These are phyloP conservation scores for Diplotaxis tenuifolia DNA, from an alignment of 345 rosid species.

Conservation along the genomic window DNA sequence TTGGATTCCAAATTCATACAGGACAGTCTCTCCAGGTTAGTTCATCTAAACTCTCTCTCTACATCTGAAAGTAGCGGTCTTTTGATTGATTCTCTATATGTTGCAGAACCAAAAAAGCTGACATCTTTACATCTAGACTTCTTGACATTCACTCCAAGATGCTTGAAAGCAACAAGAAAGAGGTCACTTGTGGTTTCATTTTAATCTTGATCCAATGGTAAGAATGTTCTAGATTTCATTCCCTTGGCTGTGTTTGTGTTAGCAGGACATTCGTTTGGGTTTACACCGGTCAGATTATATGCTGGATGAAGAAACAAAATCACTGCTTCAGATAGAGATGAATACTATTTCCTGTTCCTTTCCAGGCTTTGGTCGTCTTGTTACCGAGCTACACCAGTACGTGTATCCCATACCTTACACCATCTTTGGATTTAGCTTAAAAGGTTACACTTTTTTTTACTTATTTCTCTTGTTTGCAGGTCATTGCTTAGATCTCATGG, in stretches of 20 bases:
- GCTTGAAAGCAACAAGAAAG: constrained; percentile 78
- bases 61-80: background rate
- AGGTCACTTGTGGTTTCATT: constrained; percentile 43
- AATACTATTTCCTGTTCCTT: constrained; percentile 89
- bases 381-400: constrained; percentile 85
- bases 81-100: constrained; percentile 14
- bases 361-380: constrained; percentile 76
- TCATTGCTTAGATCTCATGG: constrained; percentile 63
- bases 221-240: background rate
- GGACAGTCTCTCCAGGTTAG: constrained; percentile 73
- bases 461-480: constrained; percentile 46
- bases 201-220: background rate
- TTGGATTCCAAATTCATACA: constrained; percentile 87
- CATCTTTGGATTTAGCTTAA: background rate
- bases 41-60: background rate
- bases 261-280: constrained; percentile 86
- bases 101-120: constrained; percentile 82
- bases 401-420: background rate
- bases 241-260: constrained; percentile 14
- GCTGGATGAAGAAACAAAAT: constrained; percentile 91
- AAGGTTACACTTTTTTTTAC: background rate
- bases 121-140: constrained; percentile 85
- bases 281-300: constrained; percentile 96
- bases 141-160: constrained; percentile 89
- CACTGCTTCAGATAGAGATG: constrained; percentile 87